Percentiles rank a stretch among this genome's conserved stretches.
Conservation (phyloP, 2,329 filamentous ascomycete genomes). For the Parastagonospora avenae region DNA sequence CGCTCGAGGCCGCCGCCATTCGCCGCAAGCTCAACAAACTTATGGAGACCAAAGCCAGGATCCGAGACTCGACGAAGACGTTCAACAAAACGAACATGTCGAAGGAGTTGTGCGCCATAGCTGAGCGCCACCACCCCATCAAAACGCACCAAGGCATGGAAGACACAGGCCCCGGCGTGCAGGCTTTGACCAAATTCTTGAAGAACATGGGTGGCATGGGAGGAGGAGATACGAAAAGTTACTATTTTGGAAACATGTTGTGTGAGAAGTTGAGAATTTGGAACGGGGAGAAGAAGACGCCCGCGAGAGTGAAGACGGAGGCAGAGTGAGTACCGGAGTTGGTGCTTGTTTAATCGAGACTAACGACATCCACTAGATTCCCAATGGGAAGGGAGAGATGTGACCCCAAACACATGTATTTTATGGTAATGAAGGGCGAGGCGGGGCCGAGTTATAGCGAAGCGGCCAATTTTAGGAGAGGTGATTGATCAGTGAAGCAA, state of each 20-base stretch:
- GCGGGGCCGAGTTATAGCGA: too few relatives aligned
- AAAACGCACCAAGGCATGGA: constrained; percentile 1
- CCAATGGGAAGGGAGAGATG: too few relatives aligned
- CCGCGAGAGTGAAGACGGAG: constrained; percentile 17
- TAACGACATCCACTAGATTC: too few relatives aligned
- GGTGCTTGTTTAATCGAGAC: too few relatives aligned
- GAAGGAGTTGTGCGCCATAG: constrained; percentile 11
- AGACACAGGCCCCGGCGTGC: constrained; percentile 9
- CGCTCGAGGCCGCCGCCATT: constrained; percentile 12
- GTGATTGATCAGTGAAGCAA: too few relatives aligned
- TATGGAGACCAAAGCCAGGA: constrained; percentile 14
- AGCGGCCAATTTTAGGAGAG: too few relatives aligned
- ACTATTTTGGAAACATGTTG: constrained; percentile 25
- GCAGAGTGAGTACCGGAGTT: constrained; percentile 17
- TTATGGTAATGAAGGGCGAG: too few relatives aligned
- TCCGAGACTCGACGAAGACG: constrained; percentile 12
- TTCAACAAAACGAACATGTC: constrained; percentile 20
- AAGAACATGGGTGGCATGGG: constrained; percentile 21
- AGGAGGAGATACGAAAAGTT: constrained; percentile 19
- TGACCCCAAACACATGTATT: too few relatives aligned
- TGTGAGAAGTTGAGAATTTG: constrained; percentile 25
- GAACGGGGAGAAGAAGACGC: constrained; percentile 25
- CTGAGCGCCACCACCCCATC: constrained; percentile 11
- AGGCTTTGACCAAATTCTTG: constrained; percentile 14
- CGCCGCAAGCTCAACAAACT: constrained; percentile 22